A percentile compares a stretch with the other conserved stretches of the same genome.
phyloP scores from a whole-genome alignment of 257 asterid species.

The Agastache rugosa region DNA sequence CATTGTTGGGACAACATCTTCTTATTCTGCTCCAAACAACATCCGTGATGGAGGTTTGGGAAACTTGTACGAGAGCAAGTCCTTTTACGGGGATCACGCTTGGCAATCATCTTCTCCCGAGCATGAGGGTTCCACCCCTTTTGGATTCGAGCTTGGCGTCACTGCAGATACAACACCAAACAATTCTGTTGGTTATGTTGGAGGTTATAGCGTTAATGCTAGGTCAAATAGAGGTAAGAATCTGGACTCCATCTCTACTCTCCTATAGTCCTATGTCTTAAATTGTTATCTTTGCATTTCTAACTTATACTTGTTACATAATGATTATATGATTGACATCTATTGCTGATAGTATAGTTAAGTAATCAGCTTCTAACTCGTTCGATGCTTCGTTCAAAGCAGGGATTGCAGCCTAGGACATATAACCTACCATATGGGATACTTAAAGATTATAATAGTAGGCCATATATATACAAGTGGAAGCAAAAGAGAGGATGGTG shows the following conservation, averaged over 20 bases:
- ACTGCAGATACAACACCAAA: constrained; percentile 55
- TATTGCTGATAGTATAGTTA: not conserved
- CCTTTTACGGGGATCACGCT: constrained; percentile 51
- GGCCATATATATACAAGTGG: constrained; percentile 46
- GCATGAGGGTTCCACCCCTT: constrained; percentile 52
- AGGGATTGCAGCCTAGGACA: constrained; percentile 85
- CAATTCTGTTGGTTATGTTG: constrained; percentile 63
- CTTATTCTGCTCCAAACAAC: constrained; percentile 49
- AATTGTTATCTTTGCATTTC: no score
- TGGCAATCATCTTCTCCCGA: constrained; percentile 66
- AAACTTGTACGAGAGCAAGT: constrained; percentile 52
- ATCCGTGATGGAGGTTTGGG: constrained; percentile 52
- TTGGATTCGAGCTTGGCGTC: constrained; percentile 57
- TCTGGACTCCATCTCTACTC: not conserved
- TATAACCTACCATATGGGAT: constrained; percentile 45
- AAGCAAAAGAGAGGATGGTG: constrained; percentile 39
- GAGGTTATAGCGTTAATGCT: constrained; percentile 54
- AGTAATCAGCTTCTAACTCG: not conserved
- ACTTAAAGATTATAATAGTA: constrained; percentile 42
- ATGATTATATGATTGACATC: no score
- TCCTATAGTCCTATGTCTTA: no score
- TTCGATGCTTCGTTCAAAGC: constrained; percentile 34
- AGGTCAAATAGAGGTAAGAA: constrained; percentile 77
- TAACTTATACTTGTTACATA: no score
- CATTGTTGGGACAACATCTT: constrained; percentile 41